Evolutionary conservation across 2,329 filamentous ascomycete genomes (phyloP).

Genomic region (Simplicillium aogashimaense): DNA sequence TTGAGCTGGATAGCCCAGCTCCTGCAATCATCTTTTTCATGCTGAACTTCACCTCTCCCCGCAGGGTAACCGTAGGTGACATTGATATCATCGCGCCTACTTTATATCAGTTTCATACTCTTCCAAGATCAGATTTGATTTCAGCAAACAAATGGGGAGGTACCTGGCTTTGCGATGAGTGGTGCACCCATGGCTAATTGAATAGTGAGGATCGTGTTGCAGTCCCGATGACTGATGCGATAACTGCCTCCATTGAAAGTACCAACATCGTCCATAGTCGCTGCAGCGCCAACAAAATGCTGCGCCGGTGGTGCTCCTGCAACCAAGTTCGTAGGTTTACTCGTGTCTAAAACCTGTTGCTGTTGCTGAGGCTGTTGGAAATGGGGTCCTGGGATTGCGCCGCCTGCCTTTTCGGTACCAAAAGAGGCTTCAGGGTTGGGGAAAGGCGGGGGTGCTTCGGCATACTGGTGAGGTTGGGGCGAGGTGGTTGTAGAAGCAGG

Average conservation of each 20-base stretch:
- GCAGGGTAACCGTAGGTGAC: slow-evolving; percentile 78
- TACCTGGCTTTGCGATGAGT: slow-evolving; percentile 67
- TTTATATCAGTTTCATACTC: not conserved
- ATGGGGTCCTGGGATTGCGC: slow-evolving; percentile 7
- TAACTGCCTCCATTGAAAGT: slow-evolving; percentile 96
- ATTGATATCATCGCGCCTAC: slow-evolving; percentile 86
- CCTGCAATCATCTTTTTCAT: slow-evolving; percentile 85
- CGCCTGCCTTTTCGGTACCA: slow-evolving; percentile 18
- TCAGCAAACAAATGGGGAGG: slow-evolving; percentile 1
- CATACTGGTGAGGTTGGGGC: slow-evolving; percentile 2
- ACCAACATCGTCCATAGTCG: slow-evolving; percentile 75
- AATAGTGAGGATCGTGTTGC: slow-evolving; percentile 79
- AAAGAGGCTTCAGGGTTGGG: slow-evolving; percentile 11
- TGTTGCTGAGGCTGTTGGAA: slow-evolving; percentile 11
- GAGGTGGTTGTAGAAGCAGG: slow-evolving; percentile 6
- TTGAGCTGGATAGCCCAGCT: slow-evolving; percentile 68
- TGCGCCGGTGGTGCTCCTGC: slow-evolving; percentile 29
- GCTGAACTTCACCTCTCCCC: slow-evolving; percentile 74
- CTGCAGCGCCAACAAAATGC: slow-evolving; percentile 53
- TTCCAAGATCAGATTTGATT: not conserved
- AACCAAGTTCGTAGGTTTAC: slow-evolving; percentile 11
- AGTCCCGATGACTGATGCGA: slow-evolving; percentile 83
- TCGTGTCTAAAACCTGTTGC: slow-evolving; percentile 11
- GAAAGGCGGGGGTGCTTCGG: slow-evolving; percentile 4
- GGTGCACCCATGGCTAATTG: slow-evolving; percentile 87